Evolutionary conservation across 768 basidiomycete genomes (phyloP), one percentile per base, ranked within the genome.

Genomic region (Gelatoporia subvermispora): DNA sequence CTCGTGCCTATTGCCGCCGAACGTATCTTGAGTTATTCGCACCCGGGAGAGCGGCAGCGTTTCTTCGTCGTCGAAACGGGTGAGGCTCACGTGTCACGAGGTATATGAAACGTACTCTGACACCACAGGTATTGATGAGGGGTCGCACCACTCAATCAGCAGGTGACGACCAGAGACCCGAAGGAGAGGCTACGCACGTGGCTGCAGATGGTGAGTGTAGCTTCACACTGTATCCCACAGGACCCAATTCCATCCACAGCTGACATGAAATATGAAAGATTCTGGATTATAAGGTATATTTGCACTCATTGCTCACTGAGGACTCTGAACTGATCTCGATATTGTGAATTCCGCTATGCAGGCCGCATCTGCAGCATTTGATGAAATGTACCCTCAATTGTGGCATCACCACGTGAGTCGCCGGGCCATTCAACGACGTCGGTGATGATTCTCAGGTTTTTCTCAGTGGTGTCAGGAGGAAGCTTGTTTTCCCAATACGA

Each of bases 51-150:
- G 2, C 11, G 15, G 8, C 41, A 52, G 21, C 35, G 46, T 28
- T 52, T 52, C 28, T 52, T 47, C 18, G 46, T 52, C 16, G 40
- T 52, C 41, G 50, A 51, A 15, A 22, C 50, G 24, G 50, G 50
- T 51, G 16, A 8, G 35, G 4, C 21, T 18, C 22, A 21, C 1
- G 31, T 18, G 8, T 9, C 17, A 24, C 15, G 3, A 24, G 35
- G 35, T 35, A n/a, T 35, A 8, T 34, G 20, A n/a, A 5, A 13
- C 5, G 13, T n/a, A 3, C 23, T 35, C 18, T 9, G 8, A 10
- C 13, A n/a, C 8, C 24, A 52, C 45, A 46, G 1, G 23, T 41
- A 3, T 39, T 43, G 5, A 45, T 46, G 2, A 22, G 47, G n/a
- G 36, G 43, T 13, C 1, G 21, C 20, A 42, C 47, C 15, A n/a